Evolutionary conservation across 2,329 filamentous ascomycete genomes (phyloP), one percentile per base, ranked within the genome.

Genomic region (Neopestalotiopsis sp.): DNA sequence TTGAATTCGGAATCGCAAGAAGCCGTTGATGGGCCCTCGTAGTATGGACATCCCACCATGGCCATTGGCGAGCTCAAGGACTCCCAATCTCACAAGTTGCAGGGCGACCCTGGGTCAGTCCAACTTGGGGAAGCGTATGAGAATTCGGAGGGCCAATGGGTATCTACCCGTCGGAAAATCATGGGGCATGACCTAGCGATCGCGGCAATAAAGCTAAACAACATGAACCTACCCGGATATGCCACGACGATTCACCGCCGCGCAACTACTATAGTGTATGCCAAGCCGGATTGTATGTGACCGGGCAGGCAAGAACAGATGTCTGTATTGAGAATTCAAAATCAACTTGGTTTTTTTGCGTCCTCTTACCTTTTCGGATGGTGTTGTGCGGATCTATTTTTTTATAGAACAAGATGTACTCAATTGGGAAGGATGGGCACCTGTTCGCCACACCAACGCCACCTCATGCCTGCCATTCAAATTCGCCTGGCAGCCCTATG

Each of bases 161-260:
- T 30, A 34, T 13, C 24, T 34, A 20, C 13, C 57, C 20, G 6
- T 17, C 5, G 24, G 24, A 30, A 28, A 28, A 42, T 38, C 34
- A 40, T 63, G 61, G 38, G 34, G 14, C n/a, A 30, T 34, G 14
- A 34, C 45, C 14, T n/a, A 17, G 28, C 13, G 20, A 34, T 42
- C 13, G 49, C 63, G 28, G 30, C 63, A 30, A 30, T 28, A 58
- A 38, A 57, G 42, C 45, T 66, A 28, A 14, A 40, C 20, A 32
- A 40, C 20, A 32, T 24, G 20, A 32, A 10, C 61, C 38, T 64
- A 49, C 61, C 40, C 42, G 7, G 34, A 45, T 30, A 38, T 58
- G 63, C 63, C 63, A 66, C 63, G 42, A 66, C 63, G 14, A 28
- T 66, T 28, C 42, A 66, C 63, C 63, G 63, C 63, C n/a, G 12